These are phyloP conservation scores for Dryas integrifolia DNA, from an alignment of 331 rosid genomes.

Conservation along the genomic window DNA sequence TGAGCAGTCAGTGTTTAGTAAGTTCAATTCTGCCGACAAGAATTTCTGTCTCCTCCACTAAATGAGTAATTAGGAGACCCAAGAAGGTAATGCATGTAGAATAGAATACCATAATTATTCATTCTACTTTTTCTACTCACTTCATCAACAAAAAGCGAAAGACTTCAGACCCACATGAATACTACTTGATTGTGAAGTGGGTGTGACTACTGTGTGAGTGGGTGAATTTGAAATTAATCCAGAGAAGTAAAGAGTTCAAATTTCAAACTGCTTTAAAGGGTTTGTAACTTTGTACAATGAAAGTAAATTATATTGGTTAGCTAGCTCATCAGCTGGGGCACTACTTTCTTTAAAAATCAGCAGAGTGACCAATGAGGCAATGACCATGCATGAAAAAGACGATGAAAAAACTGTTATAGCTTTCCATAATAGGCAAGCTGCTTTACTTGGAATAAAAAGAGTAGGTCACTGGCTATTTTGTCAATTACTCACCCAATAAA, in stretches of 20 bases:
- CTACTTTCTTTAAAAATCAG: conserved; percentile 6
- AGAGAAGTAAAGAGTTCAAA: conserved; percentile 4
- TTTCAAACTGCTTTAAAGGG: conserved; percentile 20
- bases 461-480: conserved; percentile 34
- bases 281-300: conserved; percentile 21
- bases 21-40: conserved; percentile 37
- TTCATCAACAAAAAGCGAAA: conserved; percentile 23
- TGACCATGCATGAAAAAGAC: conserved; percentile 16
- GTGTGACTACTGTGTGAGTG: conserved; percentile 10
- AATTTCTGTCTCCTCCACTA: conserved; percentile 40
- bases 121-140: conserved; percentile 21
- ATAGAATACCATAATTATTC: conserved; percentile 20
- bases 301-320: conserved; percentile 13
- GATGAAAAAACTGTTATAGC: conserved; percentile 12
- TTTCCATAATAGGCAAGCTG: conserved; percentile 36
- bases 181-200: conserved; percentile 22
- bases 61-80: conserved; percentile 33
- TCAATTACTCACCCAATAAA: not conserved
- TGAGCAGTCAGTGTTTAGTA: conserved; percentile 37
- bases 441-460: conserved; percentile 27
- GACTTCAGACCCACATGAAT: conserved; percentile 17
- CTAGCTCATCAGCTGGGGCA: not conserved
- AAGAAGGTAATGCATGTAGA: conserved; percentile 23
- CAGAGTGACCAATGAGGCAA: not conserved
- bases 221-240: conserved; percentile 14